Evolutionary conservation across 2,329 filamentous ascomycete genomes (phyloP).

Genomic region (Diaporthe citriasiana): DNA sequence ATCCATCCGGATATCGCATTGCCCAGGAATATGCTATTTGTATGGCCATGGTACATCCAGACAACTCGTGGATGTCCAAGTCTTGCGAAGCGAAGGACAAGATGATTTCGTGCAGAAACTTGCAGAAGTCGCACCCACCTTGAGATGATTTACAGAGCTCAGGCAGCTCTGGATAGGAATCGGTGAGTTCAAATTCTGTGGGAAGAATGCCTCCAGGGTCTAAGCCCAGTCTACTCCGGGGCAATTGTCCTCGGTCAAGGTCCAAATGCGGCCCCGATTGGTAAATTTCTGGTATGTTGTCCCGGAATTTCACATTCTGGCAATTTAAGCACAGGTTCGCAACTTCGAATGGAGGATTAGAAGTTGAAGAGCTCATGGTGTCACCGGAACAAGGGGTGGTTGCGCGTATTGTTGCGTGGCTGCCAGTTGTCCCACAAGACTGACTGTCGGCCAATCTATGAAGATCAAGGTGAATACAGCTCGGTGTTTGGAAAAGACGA

Average conservation of each 20-base stretch:
- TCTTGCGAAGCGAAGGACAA: background rate
- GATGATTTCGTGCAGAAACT: background rate
- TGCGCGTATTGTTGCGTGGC: background rate
- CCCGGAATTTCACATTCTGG: background rate
- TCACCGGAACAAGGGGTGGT: background rate
- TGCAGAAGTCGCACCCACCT: background rate
- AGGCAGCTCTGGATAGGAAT: background rate
- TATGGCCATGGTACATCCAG: background rate
- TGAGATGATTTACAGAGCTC: background rate
- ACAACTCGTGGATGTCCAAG: background rate
- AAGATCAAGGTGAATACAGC: no score
- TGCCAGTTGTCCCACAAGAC: background rate
- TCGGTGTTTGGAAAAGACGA: no score
- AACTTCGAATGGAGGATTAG: background rate
- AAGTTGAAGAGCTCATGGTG: background rate
- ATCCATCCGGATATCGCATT: background rate
- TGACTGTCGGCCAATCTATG: no score
- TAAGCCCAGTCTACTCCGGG: no score
- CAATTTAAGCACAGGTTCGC: background rate
- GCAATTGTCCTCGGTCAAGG: background rate
- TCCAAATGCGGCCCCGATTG: background rate
- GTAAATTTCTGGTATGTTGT: background rate
- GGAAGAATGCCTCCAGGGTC: background rate
- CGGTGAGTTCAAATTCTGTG: background rate
- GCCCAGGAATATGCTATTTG: background rate